Evolutionary conservation across 2,329 filamentous ascomycete species (phyloP), one percentile per base, ranked within the genome.

Genomic region (Fusarium beomiforme): DNA sequence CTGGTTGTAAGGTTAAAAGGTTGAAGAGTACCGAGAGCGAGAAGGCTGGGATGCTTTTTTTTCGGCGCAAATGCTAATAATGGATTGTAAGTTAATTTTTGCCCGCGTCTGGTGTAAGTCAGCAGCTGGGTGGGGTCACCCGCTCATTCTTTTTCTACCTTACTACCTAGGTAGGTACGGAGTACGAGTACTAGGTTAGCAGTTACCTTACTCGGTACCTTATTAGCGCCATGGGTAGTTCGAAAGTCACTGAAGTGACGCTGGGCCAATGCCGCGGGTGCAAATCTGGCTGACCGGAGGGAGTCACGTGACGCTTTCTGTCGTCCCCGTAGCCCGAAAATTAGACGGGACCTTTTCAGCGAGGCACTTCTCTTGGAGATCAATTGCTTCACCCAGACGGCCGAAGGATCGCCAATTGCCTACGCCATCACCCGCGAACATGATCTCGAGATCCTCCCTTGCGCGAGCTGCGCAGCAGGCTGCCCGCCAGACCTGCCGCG

Each of bases 401-500:
- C 79, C 75, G 71, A 78, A 79, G 78, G 80, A 81, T 81, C 80
- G 84, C 83, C 85, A 85, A 87, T 87, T 84, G 83, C 84, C 84
- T 84, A 84, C 83, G 85, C 85, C 85, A 83, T 82, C 80, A 82
- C 83, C 83, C 83, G 81, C 85, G 78, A 89, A 85, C 79, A 90
- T 90, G 88, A 85, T 89, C 82, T 88, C 87, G 82, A 86, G 87
- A 87, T 86, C 87, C 80, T 84, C 86, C 82, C 83, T 89, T 80
- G 84, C 86, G 79, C 84, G 85, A 84, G 85, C 83, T 81, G 84
- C 86, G 81, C 86, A 88, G 84, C 85, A 88, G 81, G 86, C 86
- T 78, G 82, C 85, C 78, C 86, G 87, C 76, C 83, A 85, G 81
- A 85, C 85, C 78, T 81, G 87, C 85, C 87, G 87, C 82, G 88